Evolutionary conservation across 306 rosid species (phyloP).

Genomic region (Castanea mollissima): DNA sequence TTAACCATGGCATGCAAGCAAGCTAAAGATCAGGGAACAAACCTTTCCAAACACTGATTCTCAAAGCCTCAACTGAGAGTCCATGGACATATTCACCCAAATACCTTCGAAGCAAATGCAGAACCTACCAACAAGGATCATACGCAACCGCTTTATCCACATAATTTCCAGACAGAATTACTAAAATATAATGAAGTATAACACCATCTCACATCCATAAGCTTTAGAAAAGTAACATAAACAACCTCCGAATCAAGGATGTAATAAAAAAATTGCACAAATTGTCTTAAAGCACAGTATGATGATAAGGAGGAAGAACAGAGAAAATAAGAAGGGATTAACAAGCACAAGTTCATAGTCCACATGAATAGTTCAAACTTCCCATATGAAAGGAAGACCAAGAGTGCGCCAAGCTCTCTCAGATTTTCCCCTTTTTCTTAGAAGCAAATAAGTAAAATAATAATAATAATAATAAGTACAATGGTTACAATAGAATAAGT

Average conservation of each 20-base stretch:
- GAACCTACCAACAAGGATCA: slow-evolving; percentile 47
- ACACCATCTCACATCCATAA: neutral
- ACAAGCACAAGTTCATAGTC: neutral
- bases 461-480: no score
- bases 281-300: neutral
- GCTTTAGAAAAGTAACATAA: neutral
- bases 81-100: slow-evolving; percentile 98
- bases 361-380: neutral
- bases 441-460: no score
- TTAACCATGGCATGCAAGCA: slow-evolving; percentile 10
- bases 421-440: neutral
- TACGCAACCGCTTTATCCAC: neutral
- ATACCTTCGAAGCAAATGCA: slow-evolving; percentile 87
- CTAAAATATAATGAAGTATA: neutral
- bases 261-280: neutral
- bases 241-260: neutral
- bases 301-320: neutral
- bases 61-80: slow-evolving; percentile 85
- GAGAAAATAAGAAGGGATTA: neutral
- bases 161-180: neutral
- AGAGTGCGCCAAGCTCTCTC: neutral
- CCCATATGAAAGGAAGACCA: neutral
- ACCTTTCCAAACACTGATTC: slow-evolving; percentile 99
- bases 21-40: slow-evolving; percentile 31
- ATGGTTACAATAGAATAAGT: no score